Evolutionary conservation across 2,329 filamentous ascomycete species (phyloP).

Genomic region (Penicillium decumbens): DNA sequence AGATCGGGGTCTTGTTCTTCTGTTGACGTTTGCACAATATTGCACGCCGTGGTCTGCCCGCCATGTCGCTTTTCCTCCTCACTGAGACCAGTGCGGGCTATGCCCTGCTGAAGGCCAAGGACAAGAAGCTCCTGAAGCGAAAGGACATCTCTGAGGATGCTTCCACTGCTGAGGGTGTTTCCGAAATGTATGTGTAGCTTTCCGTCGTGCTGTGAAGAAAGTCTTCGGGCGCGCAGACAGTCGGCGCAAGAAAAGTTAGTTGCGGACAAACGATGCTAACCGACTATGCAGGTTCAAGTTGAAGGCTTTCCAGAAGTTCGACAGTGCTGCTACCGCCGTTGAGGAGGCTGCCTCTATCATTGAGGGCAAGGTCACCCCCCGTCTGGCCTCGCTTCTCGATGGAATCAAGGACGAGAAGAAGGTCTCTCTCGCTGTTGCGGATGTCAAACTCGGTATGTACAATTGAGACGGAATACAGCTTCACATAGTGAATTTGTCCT

Average conservation of each 20-base stretch:
- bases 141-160: conserved; percentile 72
- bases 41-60: conserved; percentile 38
- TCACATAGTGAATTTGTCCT: conserved; percentile 13
- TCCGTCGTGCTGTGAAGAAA: conserved; percentile 4
- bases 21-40: conserved; percentile 13
- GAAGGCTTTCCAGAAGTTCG: conserved; percentile 97
- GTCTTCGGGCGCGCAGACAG: conserved; percentile 3
- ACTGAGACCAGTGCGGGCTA: conserved; percentile 95
- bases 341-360: conserved; percentile 84
- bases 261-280: conserved; percentile 20
- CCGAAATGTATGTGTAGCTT: conserved; percentile 65
- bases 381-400: conserved; percentile 75
- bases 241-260: conserved; percentile 28
- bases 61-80: conserved; percentile 86
- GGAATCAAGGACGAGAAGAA: conserved; percentile 97
- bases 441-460: conserved; percentile 70
- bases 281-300: conserved; percentile 66
- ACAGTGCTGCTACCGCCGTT: conserved; percentile 82
- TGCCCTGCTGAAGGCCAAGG: conserved; percentile 95
- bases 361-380: conserved; percentile 90
- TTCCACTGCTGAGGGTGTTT: conserved; percentile 75
- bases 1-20: conserved; percentile 17
- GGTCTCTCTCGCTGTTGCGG: conserved; percentile 85
- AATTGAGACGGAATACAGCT: background rate
- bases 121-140: conserved; percentile 95